Evolutionary conservation across 202 grass and related monocot genomes (phyloP).

Genomic region (Dendrocalamus latiflorus): DNA sequence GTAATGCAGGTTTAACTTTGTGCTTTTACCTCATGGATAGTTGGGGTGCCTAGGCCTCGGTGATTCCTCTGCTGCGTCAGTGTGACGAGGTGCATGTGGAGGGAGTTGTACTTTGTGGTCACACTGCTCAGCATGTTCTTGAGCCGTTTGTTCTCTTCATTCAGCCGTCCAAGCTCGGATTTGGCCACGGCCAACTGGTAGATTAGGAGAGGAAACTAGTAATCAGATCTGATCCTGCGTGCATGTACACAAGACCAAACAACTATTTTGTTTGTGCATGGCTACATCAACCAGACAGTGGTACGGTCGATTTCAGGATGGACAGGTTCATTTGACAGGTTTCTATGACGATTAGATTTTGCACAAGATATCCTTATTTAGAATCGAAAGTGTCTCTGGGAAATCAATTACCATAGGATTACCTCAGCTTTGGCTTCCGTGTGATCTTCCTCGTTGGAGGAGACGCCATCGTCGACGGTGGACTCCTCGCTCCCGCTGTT

Average conservation of each 20-base stretch:
- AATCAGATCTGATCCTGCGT: neutral
- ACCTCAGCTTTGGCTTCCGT: slow-evolving; percentile 30
- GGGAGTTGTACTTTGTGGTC: slow-evolving; percentile 20
- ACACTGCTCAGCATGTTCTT: slow-evolving; percentile 17
- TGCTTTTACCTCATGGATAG: slow-evolving; percentile 24
- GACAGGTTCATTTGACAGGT: too few relatives aligned
- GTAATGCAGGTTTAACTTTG: neutral
- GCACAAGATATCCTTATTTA: too few relatives aligned
- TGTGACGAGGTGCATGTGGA: slow-evolving; percentile 24
- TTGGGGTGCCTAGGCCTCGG: neutral
- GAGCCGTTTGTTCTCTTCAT: slow-evolving; percentile 58
- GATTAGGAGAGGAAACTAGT: neutral
- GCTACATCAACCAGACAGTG: neutral
- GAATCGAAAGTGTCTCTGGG: too few relatives aligned
- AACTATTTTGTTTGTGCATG: neutral
- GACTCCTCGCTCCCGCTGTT: slow-evolving; percentile 53
- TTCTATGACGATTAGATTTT: too few relatives aligned
- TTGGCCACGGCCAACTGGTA: slow-evolving; percentile 39
- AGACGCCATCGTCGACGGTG: slow-evolving; percentile 38
- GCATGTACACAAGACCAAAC: neutral
- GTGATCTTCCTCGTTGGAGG: slow-evolving; percentile 19
- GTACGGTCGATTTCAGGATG: neutral
- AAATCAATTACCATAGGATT: too few relatives aligned
- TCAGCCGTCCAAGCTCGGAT: slow-evolving; percentile 42
- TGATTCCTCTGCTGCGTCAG: slow-evolving; percentile 31